Conservation (phyloP, 2,329 filamentous ascomycete genomes). For the Xylariaceae sp. region DNA sequence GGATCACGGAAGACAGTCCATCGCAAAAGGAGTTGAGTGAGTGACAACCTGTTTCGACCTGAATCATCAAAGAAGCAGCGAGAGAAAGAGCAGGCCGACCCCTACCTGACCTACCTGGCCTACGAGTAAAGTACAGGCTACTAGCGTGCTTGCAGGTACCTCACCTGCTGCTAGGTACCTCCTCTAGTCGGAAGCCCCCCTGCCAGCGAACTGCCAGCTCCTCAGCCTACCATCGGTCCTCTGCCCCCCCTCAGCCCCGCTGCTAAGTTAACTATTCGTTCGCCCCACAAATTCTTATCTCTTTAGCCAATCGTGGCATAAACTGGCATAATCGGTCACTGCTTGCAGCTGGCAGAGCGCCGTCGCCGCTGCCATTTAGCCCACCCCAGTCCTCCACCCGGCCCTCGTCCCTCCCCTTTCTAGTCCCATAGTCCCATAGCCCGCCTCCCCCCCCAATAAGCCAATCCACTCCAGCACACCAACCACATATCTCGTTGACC, state of each 20-base stretch:
- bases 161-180: too few relatives aligned
- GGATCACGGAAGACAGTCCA: neutral
- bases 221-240: neutral
- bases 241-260: constrained; percentile 20
- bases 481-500: constrained; percentile 26
- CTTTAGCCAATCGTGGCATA: constrained; percentile 19
- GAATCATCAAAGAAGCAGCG: neutral
- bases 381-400: constrained; percentile 8
- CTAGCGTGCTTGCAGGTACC: too few relatives aligned
- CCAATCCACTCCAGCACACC: constrained; percentile 19
- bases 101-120: neutral
- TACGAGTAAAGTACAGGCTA: too few relatives aligned
- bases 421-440: constrained; percentile 20
- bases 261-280: constrained; percentile 20
- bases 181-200: neutral
- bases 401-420: constrained; percentile 30
- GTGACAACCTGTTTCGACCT: neutral
- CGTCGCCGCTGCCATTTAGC: constrained; percentile 12
- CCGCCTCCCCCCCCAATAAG: constrained; percentile 11
- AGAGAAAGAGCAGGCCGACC: neutral
- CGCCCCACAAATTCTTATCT: constrained; percentile 28
- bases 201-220: neutral
- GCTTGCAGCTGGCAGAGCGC: constrained; percentile 17
- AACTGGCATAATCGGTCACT: constrained; percentile 9
- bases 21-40: neutral